Percentiles rank a stretch among this genome's conserved stretches.
Evolutionary conservation across 257 asterid species (phyloP).

Genomic region (Solanum etuberosum): DNA sequence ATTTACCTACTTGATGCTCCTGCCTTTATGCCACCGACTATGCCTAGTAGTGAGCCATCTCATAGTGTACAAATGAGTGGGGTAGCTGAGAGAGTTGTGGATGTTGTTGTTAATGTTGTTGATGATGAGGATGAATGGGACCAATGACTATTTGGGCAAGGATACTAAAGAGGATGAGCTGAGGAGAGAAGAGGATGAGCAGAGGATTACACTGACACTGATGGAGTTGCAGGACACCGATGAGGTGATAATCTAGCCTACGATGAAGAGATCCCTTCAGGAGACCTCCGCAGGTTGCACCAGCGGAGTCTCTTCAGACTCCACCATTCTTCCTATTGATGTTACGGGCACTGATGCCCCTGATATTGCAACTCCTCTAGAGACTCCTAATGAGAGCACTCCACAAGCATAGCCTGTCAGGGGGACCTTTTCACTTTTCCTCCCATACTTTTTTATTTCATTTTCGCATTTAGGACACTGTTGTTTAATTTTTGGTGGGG

Average conservation of each 20-base stretch:
- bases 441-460: background rate
- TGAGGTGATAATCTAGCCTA: background rate
- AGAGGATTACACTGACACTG: too few species aligned
- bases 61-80: background rate
- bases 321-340: too few species aligned
- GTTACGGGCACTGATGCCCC: background rate
- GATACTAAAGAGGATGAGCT: too few species aligned
- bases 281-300: background rate
- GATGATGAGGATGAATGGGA: background rate
- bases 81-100: too few species aligned
- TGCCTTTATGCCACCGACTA: background rate
- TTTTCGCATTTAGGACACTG: background rate
- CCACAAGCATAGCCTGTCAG: background rate
- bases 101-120: background rate
- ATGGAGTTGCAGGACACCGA: background rate
- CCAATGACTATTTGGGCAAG: background rate
- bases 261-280: background rate
- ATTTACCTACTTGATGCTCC: too few species aligned
- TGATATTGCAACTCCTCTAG: background rate
- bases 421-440: background rate
- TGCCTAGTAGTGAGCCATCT: background rate
- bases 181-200: too few species aligned
- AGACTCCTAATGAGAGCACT: background rate
- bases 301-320: background rate
- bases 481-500: background rate